Evolutionary conservation across 495 filamentous ascomycete species (phyloP).

Genomic region (Lasiosphaeria ovina): DNA sequence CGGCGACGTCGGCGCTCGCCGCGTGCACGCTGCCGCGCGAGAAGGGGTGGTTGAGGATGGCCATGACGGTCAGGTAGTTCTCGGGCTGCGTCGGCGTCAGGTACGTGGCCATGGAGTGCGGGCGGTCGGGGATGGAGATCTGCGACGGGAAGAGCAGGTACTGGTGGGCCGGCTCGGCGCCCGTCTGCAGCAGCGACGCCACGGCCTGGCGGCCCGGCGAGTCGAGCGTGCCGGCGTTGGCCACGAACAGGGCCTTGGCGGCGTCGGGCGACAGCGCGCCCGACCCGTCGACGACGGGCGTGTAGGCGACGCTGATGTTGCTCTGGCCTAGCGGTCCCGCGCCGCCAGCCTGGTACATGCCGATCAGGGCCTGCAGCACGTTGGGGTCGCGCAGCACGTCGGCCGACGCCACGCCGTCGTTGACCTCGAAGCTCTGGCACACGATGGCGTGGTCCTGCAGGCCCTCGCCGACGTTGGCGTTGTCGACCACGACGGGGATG

Average conservation of each 20-base stretch:
- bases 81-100: conserved; percentile 31
- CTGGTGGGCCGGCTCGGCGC: conserved; percentile 32
- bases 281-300: conserved; percentile 38
- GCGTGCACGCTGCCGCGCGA: conserved; percentile 61
- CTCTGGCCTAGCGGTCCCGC: conserved; percentile 39
- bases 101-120: conserved; percentile 35
- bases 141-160: conserved; percentile 42
- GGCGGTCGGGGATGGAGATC: conserved; percentile 30
- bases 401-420: conserved; percentile 38
- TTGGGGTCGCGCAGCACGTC: conserved; percentile 44
- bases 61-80: conserved; percentile 42
- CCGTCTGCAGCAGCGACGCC: conserved; percentile 31
- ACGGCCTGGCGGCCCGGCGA: conserved; percentile 11
- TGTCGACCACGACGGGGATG: conserved; percentile 68
- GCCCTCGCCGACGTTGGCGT: conserved; percentile 75
- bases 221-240: conserved; percentile 19
- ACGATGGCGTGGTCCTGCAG: conserved; percentile 50
- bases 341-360: conserved; percentile 35
- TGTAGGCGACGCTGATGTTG: conserved; percentile 42
- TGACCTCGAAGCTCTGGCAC: conserved; percentile 41
- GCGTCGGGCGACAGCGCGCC: conserved; percentile 31
- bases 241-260: conserved; percentile 27
- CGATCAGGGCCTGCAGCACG: conserved; percentile 34
- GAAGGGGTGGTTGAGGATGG: conserved; percentile 49
- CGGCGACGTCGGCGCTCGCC: conserved; percentile 31